These are phyloP conservation scores for Exophiala sp. DNA, from an alignment of 2,329 filamentous ascomycete species.

Conservation along the genomic window DNA sequence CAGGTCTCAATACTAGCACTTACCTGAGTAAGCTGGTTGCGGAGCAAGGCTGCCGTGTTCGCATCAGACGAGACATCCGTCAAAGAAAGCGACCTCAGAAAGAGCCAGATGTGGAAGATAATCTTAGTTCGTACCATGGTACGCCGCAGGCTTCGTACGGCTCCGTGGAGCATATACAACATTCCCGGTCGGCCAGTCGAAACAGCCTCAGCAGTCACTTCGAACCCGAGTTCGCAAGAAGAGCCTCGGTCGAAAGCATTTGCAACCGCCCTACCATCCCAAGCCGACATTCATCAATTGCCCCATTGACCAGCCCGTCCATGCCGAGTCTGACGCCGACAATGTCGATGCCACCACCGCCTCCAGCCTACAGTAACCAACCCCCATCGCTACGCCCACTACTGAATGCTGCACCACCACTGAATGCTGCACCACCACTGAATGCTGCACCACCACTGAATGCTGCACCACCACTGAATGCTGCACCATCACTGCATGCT, in stretches of 20 bases:
- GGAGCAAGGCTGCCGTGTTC: conserved; percentile 92
- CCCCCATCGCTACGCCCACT: not conserved
- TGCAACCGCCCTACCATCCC: conserved; percentile 9
- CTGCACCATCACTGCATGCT: too few relatives aligned
- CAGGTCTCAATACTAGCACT: conserved; percentile 85
- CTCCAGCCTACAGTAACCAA: conserved; percentile 7
- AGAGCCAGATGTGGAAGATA: conserved; percentile 18
- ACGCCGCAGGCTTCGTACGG: conserved; percentile 14
- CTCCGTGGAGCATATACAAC: conserved; percentile 6
- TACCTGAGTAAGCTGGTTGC: conserved; percentile 81
- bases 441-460: too few relatives aligned
- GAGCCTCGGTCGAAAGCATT: conserved; percentile 23
- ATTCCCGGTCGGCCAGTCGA: conserved; percentile 22
- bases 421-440: too few relatives aligned
- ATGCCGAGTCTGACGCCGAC: conserved; percentile 9
- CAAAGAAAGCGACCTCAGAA: conserved; percentile 65
- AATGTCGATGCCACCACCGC: conserved; percentile 20
- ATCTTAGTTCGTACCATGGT: conserved; percentile 17
- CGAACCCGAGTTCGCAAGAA: conserved; percentile 9
- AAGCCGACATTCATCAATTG: conserved; percentile 15
- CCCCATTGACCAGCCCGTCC: conserved; percentile 13
- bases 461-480: too few relatives aligned
- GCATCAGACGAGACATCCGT: conserved; percentile 87
- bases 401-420: too few relatives aligned
- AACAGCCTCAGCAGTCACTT: conserved; percentile 22